phyloP scores from a whole-genome alignment of 2,329 filamentous ascomycete species.

The Verticillium isaacii region DNA sequence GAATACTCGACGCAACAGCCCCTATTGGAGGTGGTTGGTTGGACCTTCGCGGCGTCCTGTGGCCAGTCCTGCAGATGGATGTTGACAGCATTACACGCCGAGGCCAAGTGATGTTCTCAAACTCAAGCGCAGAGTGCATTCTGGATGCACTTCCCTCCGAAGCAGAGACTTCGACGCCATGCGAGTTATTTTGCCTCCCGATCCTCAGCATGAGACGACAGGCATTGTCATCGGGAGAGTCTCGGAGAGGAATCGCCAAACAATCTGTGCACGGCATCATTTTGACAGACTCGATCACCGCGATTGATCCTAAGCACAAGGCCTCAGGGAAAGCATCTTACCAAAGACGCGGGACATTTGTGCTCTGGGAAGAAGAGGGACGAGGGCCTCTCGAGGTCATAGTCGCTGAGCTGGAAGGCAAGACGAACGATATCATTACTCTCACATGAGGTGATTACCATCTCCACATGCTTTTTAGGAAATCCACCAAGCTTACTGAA shows the following conservation, averaged over 20 bases:
- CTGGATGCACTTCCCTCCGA: neutral
- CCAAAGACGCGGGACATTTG: neutral
- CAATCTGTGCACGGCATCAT: neutral
- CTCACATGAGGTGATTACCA: too few relatives aligned
- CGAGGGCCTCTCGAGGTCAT: too few relatives aligned
- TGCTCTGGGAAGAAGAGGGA: neutral
- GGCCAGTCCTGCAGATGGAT: neutral
- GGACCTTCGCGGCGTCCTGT: neutral
- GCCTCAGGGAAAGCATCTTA: neutral
- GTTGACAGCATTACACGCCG: neutral
- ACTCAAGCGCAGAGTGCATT: neutral
- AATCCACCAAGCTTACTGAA: too few relatives aligned
- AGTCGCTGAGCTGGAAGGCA: too few relatives aligned
- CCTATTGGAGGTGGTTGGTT: neutral
- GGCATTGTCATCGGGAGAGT: neutral
- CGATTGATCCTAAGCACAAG: neutral
- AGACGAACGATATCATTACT: too few relatives aligned
- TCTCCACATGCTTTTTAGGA: too few relatives aligned
- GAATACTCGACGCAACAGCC: neutral
- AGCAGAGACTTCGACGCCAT: neutral
- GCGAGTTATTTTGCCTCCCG: neutral
- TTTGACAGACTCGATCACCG: neutral
- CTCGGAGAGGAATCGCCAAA: neutral
- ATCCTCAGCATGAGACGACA: neutral
- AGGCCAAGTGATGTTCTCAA: neutral